Percentiles rank a stretch among this genome's conserved stretches.
These are phyloP conservation scores for Diaporthe australafricana DNA, from an alignment of 2,329 filamentous ascomycete species.

Conservation along the genomic window DNA sequence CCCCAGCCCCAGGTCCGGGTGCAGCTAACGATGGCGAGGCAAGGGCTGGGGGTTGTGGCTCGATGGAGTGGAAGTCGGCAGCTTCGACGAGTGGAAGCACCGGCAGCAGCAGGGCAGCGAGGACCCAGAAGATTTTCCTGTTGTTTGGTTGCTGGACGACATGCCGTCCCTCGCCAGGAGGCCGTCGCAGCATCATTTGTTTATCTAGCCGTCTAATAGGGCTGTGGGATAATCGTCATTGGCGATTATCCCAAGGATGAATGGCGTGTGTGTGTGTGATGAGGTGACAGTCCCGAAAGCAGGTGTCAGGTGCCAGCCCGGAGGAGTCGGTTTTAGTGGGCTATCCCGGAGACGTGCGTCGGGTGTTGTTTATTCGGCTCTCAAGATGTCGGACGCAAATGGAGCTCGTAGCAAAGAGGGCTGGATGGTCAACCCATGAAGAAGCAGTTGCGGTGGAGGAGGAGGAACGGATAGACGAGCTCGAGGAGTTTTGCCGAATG, in stretches of 20 bases:
- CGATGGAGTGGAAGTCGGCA: constrained; percentile 55
- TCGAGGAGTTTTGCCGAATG: constrained; percentile 18
- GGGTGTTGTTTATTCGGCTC: neutral
- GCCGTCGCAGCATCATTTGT: constrained; percentile 65
- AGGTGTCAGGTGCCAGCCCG: neutral
- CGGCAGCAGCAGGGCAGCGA: constrained; percentile 62
- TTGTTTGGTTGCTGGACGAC: constrained; percentile 50
- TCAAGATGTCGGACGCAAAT: constrained; percentile 4
- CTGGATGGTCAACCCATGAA: constrained; percentile 21
- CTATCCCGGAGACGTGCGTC: neutral
- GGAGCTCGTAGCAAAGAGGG: constrained; percentile 13
- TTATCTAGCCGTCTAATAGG: constrained; percentile 44
- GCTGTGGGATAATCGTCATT: constrained; percentile 33
- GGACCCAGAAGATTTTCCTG: constrained; percentile 54
- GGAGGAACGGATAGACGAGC: constrained; percentile 1
- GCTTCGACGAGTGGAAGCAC: constrained; percentile 61
- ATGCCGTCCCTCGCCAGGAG: constrained; percentile 64
- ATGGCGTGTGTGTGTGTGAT: neutral
- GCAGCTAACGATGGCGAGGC: constrained; percentile 30
- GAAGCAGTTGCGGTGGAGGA: neutral
- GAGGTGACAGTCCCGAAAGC: neutral
- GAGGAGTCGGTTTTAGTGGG: constrained; percentile 6
- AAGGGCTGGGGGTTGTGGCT: constrained; percentile 41
- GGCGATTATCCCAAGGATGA: constrained; percentile 25
- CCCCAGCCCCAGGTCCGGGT: neutral